These are phyloP conservation scores for Eucalyptus shirleyi DNA, from an alignment of 345 rosid species.

Conservation along the genomic window DNA sequence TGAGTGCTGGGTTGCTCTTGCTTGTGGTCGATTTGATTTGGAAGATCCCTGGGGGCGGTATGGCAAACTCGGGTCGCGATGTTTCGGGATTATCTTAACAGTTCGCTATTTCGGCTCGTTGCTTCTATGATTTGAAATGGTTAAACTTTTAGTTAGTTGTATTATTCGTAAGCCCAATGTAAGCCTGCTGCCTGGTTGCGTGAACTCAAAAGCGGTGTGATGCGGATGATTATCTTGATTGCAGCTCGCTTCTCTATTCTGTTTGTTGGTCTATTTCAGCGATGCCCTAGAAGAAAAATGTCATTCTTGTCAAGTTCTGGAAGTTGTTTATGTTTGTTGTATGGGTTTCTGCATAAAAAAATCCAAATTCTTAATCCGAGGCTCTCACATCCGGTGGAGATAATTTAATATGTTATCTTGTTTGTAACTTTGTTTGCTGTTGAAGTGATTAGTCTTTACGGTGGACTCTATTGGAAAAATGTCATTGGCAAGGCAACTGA, in stretches of 20 bases:
- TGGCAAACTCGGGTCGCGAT: not conserved
- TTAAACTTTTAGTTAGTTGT: not conserved
- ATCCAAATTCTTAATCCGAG: not conserved
- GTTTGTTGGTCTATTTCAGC: not conserved
- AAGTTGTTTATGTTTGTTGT: not conserved
- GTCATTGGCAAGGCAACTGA: not conserved
- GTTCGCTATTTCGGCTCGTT: not conserved
- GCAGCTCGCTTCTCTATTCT: not conserved
- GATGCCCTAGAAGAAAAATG: not conserved
- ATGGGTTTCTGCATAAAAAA: not conserved
- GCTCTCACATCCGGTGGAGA: not conserved
- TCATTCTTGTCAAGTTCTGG: not conserved
- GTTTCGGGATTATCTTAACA: not conserved
- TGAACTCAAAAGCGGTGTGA: not conserved
- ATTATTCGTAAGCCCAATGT: not conserved
- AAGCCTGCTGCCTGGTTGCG: not conserved
- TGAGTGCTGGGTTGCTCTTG: not conserved
- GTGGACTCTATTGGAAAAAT: not conserved
- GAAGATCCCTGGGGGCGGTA: not conserved
- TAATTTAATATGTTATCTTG: not conserved
- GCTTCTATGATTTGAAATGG: not conserved
- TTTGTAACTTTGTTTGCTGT: not conserved
- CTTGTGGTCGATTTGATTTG: not conserved
- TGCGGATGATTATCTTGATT: not conserved
- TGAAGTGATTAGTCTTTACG: not conserved